A percentile compares a stretch with the other conserved stretches of the same genome.
Conservation (phyloP, 2,329 filamentous ascomycete species). For the Chaetoscypha palmicola region DNA sequence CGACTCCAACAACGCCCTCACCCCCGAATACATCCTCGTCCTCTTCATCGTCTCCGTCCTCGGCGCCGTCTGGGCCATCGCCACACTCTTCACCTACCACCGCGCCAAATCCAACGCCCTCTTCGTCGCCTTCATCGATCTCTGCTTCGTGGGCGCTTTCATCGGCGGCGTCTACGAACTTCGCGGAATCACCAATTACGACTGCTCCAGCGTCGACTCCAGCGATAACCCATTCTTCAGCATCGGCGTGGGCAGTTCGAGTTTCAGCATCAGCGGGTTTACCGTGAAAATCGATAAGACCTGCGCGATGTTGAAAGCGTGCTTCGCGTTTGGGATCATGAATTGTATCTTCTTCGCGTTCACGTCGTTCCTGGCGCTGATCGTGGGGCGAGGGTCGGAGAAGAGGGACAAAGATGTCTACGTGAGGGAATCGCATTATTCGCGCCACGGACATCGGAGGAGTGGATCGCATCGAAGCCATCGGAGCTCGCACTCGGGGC, state of each 20-base stretch:
- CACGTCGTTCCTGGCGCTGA: conserved; percentile 63
- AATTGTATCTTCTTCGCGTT: conserved; percentile 74
- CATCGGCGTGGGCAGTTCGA: conserved; percentile 53
- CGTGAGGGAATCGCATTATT: conserved; percentile 26
- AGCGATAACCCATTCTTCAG: conserved; percentile 42
- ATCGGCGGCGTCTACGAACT: conserved; percentile 56
- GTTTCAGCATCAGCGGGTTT: conserved; percentile 44
- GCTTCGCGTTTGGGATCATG: conserved; percentile 86
- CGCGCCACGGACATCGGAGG: conserved; percentile 25
- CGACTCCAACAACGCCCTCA: conserved; percentile 48
- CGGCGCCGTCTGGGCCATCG: conserved; percentile 55
- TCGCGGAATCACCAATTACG: conserved; percentile 50
- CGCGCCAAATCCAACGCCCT: conserved; percentile 52
- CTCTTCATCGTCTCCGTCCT: conserved; percentile 62
- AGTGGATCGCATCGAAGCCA: conserved; percentile 28
- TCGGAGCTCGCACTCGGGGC: conserved; percentile 23
- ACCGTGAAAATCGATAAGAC: conserved; percentile 59
- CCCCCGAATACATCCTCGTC: conserved; percentile 56
- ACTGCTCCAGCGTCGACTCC: conserved; percentile 57
- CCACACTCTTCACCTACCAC: conserved; percentile 61
- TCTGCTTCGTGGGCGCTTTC: conserved; percentile 55
- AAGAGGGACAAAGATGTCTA: conserved; percentile 20
- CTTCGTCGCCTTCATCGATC: conserved; percentile 54
- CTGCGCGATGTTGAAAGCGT: conserved; percentile 88
- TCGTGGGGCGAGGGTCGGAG: conserved; percentile 14